Conservation (phyloP, 306 rosid genomes). For the Lathyrus tuberosus region DNA sequence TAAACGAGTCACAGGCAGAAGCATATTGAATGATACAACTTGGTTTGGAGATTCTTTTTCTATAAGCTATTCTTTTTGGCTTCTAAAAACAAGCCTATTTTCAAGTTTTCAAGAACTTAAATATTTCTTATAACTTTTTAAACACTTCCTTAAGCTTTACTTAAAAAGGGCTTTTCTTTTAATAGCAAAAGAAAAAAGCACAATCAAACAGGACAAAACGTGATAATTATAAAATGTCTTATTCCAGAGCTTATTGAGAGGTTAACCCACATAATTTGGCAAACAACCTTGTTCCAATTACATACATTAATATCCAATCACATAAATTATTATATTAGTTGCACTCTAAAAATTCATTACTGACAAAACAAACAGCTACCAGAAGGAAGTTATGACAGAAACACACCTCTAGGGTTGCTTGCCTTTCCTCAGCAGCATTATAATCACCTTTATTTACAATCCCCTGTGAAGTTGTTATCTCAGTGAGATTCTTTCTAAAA, state of each 20-base stretch:
- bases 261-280: conserved; percentile 19
- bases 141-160: neutral
- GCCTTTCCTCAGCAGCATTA: conserved; percentile 61
- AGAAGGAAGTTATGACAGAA: conserved; percentile 26
- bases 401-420: conserved; percentile 72
- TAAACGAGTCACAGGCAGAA: neutral
- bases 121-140: no score
- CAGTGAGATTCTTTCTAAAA: conserved; percentile 74
- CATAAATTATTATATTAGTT: conserved; percentile 13
- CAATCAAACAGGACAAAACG: neutral
- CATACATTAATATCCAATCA: conserved; percentile 8
- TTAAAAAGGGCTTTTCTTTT: neutral
- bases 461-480: conserved; percentile 53
- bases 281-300: conserved; percentile 17
- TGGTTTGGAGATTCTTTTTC: neutral
- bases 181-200: neutral
- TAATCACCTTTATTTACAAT: conserved; percentile 52
- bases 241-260: conserved; percentile 11
- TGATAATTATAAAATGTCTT: conserved; percentile 22
- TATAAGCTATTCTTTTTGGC: neutral
- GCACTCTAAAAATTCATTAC: conserved; percentile 16
- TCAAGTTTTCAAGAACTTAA: neutral
- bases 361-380: conserved; percentile 7
- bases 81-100: neutral
- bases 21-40: neutral